Evolutionary conservation across 2,329 filamentous ascomycete species (phyloP).

Genomic region (Alternaria tenuissima): DNA sequence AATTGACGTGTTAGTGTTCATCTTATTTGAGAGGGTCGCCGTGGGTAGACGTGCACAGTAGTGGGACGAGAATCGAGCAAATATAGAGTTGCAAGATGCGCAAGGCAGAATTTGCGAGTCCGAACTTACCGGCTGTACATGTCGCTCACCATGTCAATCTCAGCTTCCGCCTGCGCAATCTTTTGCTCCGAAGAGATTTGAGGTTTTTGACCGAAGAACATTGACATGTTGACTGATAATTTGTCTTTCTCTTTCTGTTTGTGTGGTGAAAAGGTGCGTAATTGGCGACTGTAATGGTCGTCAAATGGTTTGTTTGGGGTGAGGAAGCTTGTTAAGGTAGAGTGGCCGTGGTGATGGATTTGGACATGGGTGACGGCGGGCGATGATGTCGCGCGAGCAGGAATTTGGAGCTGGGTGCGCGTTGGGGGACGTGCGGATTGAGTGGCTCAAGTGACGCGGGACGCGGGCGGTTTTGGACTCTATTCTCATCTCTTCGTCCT

Average conservation of each 20-base stretch:
- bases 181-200: conserved; percentile 96
- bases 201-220: conserved; percentile 67
- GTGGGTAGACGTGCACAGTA: not conserved
- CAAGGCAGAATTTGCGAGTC: not conserved
- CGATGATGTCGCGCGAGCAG: conserved; percentile 8
- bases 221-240: conserved; percentile 40
- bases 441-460: not conserved
- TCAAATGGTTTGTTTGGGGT: not conserved
- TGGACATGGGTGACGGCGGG: conserved; percentile 5
- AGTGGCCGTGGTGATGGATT: conserved; percentile 1
- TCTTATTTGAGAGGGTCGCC: not conserved
- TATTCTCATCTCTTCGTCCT: not conserved
- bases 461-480: not conserved
- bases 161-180: conserved; percentile 93
- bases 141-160: conserved; percentile 96
- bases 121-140: conserved; percentile 89
- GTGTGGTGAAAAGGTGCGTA: not conserved
- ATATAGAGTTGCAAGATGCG: not conserved
- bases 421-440: conserved; percentile 5
- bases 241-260: not conserved
- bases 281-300: not conserved
- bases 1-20: not conserved
- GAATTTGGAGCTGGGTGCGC: conserved; percentile 22
- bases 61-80: not conserved
- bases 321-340: not conserved